Percentiles rank a stretch among this genome's conserved stretches.
Conservation (phyloP, 306 rosid species). For the Quercus dentata region DNA sequence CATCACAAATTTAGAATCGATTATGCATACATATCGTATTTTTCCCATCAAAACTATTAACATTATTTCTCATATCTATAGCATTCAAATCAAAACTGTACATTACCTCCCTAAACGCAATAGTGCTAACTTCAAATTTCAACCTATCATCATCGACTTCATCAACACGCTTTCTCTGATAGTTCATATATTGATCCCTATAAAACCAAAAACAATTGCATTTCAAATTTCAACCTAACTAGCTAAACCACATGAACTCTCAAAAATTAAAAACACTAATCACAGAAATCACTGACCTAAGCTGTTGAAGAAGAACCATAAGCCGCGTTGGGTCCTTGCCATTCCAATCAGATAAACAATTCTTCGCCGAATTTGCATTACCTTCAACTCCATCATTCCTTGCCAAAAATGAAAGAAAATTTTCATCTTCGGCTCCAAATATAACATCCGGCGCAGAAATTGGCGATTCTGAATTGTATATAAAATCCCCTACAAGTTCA, state of each 20-base stretch:
- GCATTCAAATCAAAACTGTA: background rate
- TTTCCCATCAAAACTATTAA: too few relatives aligned
- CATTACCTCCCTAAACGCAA: conserved; percentile 77
- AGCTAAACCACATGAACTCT: background rate
- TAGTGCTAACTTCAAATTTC: conserved; percentile 85
- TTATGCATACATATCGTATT: background rate
- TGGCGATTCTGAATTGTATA: conserved; percentile 62
- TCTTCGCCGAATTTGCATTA: conserved; percentile 19
- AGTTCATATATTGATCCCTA: conserved; percentile 70
- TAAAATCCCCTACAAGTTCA: conserved; percentile 60
- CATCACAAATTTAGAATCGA: background rate
- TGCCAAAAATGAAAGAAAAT: conserved; percentile 60
- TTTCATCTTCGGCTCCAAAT: conserved; percentile 77
- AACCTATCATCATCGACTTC: conserved; percentile 84
- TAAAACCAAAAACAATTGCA: conserved; percentile 9
- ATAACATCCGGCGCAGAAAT: conserved; percentile 73
- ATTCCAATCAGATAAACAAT: conserved; percentile 61
- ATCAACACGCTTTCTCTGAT: conserved; percentile 63
- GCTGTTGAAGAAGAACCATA: conserved; percentile 56
- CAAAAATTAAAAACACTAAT: background rate
- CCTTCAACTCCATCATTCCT: conserved; percentile 29
- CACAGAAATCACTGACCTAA: conserved; percentile 43
- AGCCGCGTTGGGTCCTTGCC: conserved; percentile 70
- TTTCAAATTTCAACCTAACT: conserved; percentile 2
- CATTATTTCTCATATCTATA: background rate